Evolutionary conservation across 345 rosid genomes (phyloP).

Genomic region (Acer campestre): DNA sequence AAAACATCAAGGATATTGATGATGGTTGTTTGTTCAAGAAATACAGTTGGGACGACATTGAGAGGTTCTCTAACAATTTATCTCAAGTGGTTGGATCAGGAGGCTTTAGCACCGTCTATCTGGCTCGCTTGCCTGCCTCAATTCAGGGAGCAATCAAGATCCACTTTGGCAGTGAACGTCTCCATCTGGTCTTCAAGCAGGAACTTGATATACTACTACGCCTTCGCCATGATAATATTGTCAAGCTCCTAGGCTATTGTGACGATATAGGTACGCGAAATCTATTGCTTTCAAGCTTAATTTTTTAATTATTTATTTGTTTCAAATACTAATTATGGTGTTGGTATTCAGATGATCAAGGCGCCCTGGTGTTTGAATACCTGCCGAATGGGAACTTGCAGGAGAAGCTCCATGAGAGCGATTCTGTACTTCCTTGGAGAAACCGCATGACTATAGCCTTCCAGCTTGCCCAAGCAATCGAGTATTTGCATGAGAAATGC

Average conservation of each 20-base stretch:
- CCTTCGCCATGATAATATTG: conserved; percentile 68
- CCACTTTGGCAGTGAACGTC: conserved; percentile 61
- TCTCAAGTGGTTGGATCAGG: conserved; percentile 65
- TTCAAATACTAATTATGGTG: background rate
- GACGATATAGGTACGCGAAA: conserved; percentile 53
- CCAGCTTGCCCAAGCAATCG: conserved; percentile 73
- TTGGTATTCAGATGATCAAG: conserved; percentile 47
- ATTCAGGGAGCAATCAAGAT: conserved; percentile 65
- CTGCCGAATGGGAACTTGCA: conserved; percentile 73
- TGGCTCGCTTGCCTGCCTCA: conserved; percentile 50
- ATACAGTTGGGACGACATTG: conserved; percentile 59
- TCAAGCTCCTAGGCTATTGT: conserved; percentile 76
- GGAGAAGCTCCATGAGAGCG: conserved; percentile 52
- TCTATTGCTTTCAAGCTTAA: background rate
- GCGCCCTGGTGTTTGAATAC: conserved; percentile 75
- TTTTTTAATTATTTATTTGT: background rate
- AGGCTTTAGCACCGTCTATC: conserved; percentile 81
- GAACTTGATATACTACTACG: conserved; percentile 75
- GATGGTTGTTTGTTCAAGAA: conserved; percentile 31
- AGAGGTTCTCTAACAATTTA: conserved; percentile 51
- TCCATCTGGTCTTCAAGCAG: conserved; percentile 59
- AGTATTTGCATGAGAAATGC: conserved; percentile 76
- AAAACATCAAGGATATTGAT: background rate
- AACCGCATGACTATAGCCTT: conserved; percentile 61
- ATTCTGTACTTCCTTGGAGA: conserved; percentile 56